A percentile compares a stretch with the other conserved stretches of the same genome.
phyloP scores from a whole-genome alignment of 2,329 filamentous ascomycete genomes.

The Pseudopyrenochaeta lycopersici region DNA sequence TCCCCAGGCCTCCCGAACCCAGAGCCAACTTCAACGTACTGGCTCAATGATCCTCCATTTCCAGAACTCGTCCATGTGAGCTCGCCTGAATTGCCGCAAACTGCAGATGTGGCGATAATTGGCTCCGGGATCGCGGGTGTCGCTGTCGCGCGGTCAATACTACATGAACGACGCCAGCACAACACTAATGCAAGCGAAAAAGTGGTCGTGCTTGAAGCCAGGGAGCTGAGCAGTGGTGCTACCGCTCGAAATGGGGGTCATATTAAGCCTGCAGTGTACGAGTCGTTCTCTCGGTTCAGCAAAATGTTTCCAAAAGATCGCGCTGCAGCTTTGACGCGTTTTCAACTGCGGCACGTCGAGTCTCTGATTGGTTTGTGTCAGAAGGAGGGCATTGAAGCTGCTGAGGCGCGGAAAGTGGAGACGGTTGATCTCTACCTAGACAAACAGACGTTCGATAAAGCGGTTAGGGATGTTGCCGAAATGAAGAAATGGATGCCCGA shows the following conservation, averaged over 20 bases:
- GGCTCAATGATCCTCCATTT: constrained; percentile 16
- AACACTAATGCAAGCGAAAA: constrained; percentile 5
- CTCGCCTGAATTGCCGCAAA: constrained; percentile 30
- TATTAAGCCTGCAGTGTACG: constrained; percentile 17
- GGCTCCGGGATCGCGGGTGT: constrained; percentile 65
- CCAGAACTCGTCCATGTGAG: constrained; percentile 7
- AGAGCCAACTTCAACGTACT: constrained; percentile 9
- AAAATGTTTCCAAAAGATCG: constrained; percentile 14
- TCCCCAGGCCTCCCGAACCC: constrained; percentile 12
- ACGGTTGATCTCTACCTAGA: constrained; percentile 18
- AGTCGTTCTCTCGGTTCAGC: constrained; percentile 14
- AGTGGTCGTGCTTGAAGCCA: constrained; percentile 54
- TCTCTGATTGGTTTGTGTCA: constrained; percentile 9
- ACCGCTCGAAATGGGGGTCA: constrained; percentile 44
- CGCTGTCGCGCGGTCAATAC: constrained; percentile 47
- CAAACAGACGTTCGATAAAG: constrained; percentile 5
- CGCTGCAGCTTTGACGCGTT: constrained; percentile 14
- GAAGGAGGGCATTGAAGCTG: constrained; percentile 10
- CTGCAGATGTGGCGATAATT: constrained; percentile 62
- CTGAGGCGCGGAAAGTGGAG: constrained; percentile 16
- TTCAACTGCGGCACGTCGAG: constrained; percentile 11
- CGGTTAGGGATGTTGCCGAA: not conserved
- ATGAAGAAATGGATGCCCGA: constrained; percentile 8
- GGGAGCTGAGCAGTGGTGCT: constrained; percentile 36
- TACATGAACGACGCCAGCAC: constrained; percentile 29